These are phyloP conservation scores for Extremus antarcticus DNA, from an alignment of 495 filamentous ascomycete genomes.

Conservation along the genomic window DNA sequence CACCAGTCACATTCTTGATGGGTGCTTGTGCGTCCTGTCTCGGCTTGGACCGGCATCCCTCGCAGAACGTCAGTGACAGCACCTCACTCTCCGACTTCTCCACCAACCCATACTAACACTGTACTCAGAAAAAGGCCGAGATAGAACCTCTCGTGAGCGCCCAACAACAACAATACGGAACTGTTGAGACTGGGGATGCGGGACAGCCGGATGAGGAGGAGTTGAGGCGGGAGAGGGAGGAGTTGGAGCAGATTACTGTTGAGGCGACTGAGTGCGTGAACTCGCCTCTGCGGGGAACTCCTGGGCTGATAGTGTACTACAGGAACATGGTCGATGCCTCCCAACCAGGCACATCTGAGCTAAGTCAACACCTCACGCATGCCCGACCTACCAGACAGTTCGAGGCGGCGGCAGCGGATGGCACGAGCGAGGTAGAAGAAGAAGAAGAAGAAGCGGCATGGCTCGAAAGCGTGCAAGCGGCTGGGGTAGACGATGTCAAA, in stretches of 20 bases:
- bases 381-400: background rate
- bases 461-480: conserved; percentile 15
- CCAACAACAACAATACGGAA: conserved; percentile 28
- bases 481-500: background rate
- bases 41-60: conserved; percentile 25
- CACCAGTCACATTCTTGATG: conserved; percentile 20
- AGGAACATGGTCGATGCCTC: conserved; percentile 19
- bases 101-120: background rate
- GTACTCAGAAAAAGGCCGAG: conserved; percentile 17
- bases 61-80: conserved; percentile 25
- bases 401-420: background rate
- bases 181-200: conserved; percentile 17
- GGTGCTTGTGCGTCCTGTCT: conserved; percentile 33
- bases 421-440: background rate
- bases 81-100: background rate
- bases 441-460: conserved; percentile 15
- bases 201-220: conserved; percentile 30
- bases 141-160: conserved; percentile 28
- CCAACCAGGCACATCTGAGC: conserved; percentile 2
- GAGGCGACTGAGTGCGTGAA: conserved; percentile 29
- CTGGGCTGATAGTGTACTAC: background rate
- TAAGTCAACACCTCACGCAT: conserved; percentile 2
- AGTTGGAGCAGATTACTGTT: conserved; percentile 29
- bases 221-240: conserved; percentile 30
- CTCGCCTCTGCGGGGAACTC: background rate